These are phyloP conservation scores for Boletellus ananiceps DNA, from an alignment of 768 basidiomycete genomes.

Conservation along the genomic window DNA sequence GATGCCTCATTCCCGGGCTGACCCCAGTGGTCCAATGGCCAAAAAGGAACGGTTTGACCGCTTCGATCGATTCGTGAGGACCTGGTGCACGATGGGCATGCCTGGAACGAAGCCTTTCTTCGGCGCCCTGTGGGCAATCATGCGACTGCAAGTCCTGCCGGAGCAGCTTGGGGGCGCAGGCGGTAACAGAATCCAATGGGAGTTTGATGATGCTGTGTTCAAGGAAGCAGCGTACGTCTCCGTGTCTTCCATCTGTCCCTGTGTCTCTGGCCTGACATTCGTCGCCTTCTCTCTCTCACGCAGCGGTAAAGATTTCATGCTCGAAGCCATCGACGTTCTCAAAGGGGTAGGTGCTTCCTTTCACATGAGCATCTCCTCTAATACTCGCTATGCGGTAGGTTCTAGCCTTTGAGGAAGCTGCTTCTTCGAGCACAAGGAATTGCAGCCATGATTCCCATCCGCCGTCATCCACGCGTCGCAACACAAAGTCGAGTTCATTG, in stretches of 20 bases:
- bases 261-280: conserved; percentile 12
- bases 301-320: conserved; percentile 93
- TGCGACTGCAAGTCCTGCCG: conserved; percentile 79
- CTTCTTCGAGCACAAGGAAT: conserved; percentile 30
- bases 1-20: conserved; percentile 64
- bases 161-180: conserved; percentile 81
- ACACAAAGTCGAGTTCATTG: conserved; percentile 54
- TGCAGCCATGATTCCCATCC: conserved; percentile 33
- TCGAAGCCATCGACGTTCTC: conserved; percentile 82
- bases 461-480: conserved; percentile 43
- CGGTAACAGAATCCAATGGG: conserved; percentile 71
- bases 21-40: conserved; percentile 60
- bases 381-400: conserved; percentile 34
- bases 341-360: conserved; percentile 66
- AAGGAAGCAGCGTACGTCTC: conserved; percentile 84
- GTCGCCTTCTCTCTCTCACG: conserved; percentile 19
- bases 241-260: conserved; percentile 5
- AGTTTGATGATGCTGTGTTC: conserved; percentile 91
- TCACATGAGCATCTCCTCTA: conserved; percentile 8
- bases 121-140: conserved; percentile 62
- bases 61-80: conserved; percentile 67
- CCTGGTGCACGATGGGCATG: conserved; percentile 84
- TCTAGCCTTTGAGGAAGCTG: conserved; percentile 72
- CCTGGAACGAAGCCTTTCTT: conserved; percentile 86
- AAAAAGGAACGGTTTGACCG: conserved; percentile 74